These are phyloP conservation scores for Bigelowiella natans DNA, from an alignment of 78 protist genomes.

Conservation along the genomic window DNA sequence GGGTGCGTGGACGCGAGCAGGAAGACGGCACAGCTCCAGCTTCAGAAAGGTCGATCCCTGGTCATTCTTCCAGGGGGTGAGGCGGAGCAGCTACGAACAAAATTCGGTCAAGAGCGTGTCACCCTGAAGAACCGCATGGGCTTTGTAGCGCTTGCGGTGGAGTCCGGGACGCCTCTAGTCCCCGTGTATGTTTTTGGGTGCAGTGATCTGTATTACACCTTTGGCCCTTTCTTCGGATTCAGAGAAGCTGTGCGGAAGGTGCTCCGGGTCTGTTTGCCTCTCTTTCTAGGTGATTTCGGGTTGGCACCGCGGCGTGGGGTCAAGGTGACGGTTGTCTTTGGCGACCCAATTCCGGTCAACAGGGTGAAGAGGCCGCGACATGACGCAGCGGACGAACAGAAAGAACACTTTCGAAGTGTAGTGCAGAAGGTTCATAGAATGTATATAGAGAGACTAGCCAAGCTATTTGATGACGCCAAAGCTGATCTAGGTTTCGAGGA, in stretches of 20 bases:
- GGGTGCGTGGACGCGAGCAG: neutral
- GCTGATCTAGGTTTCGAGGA: no score
- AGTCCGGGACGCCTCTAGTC: neutral
- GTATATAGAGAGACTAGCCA: no score
- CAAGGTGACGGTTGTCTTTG: neutral
- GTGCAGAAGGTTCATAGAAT: no score
- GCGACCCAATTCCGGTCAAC: no score
- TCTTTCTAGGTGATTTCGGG: neutral
- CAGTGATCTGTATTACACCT: neutral
- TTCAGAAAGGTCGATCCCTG: neutral
- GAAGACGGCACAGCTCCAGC: neutral
- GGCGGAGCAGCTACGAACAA: neutral
- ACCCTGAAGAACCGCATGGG: neutral
- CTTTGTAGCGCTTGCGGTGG: constrained; percentile 5
- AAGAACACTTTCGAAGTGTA: no score
- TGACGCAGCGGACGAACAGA: no score
- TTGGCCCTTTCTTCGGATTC: neutral
- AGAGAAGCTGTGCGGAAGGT: no score
- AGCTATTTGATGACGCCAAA: no score
- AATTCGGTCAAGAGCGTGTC: neutral
- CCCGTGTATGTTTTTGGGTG: neutral
- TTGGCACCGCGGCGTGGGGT: neutral
- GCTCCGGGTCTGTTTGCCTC: neutral
- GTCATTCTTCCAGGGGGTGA: neutral
- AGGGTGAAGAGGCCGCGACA: no score